phyloP scores from a whole-genome alignment of 805 yeast species.

The Barnettozyma sp. region DNA sequence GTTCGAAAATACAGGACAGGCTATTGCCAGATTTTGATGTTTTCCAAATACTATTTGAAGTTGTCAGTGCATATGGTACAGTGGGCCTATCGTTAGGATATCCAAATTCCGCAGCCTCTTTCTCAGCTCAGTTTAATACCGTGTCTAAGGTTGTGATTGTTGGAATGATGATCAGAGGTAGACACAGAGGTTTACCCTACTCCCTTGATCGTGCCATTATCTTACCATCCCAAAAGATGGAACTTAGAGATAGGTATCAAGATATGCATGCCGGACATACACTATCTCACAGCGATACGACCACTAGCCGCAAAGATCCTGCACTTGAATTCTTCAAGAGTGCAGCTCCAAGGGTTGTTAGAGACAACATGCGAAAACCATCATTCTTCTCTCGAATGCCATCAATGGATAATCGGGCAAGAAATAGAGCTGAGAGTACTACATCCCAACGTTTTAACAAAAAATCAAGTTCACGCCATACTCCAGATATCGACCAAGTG shows the following conservation, averaged over 20 bases:
- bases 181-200: conserved; percentile 95
- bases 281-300: conserved; percentile 17
- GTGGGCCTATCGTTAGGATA: conserved; percentile 91
- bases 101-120: conserved; percentile 58
- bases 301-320: conserved; percentile 21
- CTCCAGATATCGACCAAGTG: conserved; percentile 2
- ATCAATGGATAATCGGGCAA: neutral
- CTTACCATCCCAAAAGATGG: conserved; percentile 65
- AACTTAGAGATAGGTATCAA: conserved; percentile 46
- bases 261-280: conserved; percentile 19
- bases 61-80: conserved; percentile 93
- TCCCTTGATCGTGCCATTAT: conserved; percentile 90
- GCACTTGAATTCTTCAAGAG: conserved; percentile 25
- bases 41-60: conserved; percentile 75
- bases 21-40: conserved; percentile 49
- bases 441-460: neutral
- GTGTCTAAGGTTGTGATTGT: conserved; percentile 79
- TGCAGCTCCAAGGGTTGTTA: conserved; percentile 23
- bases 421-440: conserved; percentile 3
- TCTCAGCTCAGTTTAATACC: conserved; percentile 62
- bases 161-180: conserved; percentile 88
- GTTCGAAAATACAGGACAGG: conserved; percentile 44
- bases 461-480: neutral
- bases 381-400: conserved; percentile 15
- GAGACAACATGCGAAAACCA: conserved; percentile 21